A percentile compares a stretch with the other conserved stretches of the same genome.
Conservation (phyloP, 2,329 filamentous ascomycete genomes). For the Fusarium compactum region DNA sequence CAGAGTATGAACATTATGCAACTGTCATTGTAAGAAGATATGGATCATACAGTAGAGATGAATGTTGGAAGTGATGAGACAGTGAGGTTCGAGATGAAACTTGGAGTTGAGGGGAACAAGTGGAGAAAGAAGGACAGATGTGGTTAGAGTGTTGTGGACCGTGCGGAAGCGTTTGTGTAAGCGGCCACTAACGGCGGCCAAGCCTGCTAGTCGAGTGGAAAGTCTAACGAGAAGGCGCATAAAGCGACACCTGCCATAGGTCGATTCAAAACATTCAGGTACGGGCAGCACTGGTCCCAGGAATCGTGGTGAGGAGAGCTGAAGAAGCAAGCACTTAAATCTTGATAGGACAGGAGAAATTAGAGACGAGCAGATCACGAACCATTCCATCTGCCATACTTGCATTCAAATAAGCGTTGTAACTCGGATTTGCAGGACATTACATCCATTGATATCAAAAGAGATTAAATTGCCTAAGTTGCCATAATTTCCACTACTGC, state of each 20-base stretch:
- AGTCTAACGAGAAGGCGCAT: constrained; percentile 24
- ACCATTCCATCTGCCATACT: not conserved
- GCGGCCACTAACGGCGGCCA: constrained; percentile 26
- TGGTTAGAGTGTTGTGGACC: constrained; percentile 13
- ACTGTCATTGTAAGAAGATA: not conserved
- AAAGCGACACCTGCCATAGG: constrained; percentile 11
- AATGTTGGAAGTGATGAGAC: constrained; percentile 12
- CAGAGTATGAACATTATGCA: not conserved
- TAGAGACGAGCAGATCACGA: not conserved
- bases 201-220: not conserved
- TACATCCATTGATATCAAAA: not conserved
- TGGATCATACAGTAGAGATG: not conserved
- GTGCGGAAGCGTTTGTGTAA: constrained; percentile 17
- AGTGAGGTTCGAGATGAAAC: constrained; percentile 31
- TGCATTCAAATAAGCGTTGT: not conserved
- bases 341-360: constrained; percentile 20
- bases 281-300: not conserved
- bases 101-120: constrained; percentile 41
- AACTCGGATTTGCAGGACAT: not conserved
- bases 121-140: constrained; percentile 16
- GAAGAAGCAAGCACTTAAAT: constrained; percentile 18
- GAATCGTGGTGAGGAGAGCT: constrained; percentile 1
- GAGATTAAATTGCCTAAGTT: not conserved
- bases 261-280: not conserved
- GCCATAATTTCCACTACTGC: not conserved